These are phyloP conservation scores for Balansia obtecta DNA, from an alignment of 2,329 filamentous ascomycete species.

Conservation along the genomic window DNA sequence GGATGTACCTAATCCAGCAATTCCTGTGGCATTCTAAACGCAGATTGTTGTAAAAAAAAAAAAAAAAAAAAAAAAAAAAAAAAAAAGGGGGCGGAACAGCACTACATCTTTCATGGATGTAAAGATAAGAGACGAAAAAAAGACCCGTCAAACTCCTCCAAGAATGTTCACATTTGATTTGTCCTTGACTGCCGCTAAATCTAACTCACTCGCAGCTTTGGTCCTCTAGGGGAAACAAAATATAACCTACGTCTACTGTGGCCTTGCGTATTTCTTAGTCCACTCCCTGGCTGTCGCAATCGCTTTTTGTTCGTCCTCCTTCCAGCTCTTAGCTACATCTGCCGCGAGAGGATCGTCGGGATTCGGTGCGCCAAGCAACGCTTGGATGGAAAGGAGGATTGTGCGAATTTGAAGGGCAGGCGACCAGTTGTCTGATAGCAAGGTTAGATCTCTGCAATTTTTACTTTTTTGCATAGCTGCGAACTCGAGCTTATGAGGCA, in stretches of 20 bases:
- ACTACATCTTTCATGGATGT: neutral
- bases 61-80: no score
- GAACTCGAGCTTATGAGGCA: neutral
- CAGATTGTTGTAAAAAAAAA: neutral
- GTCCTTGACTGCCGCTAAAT: constrained; percentile 6
- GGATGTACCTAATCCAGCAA: constrained; percentile 5
- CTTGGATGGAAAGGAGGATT: constrained; percentile 97
- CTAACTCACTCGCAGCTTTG: constrained; percentile 2
- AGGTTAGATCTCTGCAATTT: constrained; percentile 1
- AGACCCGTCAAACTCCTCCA: constrained; percentile 12
- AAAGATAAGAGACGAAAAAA: neutral
- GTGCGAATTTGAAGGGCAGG: constrained; percentile 95
- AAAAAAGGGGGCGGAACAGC: neutral
- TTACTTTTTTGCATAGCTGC: neutral
- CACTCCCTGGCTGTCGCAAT: constrained; percentile 88
- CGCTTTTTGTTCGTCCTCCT: constrained; percentile 85
- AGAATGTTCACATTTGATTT: constrained; percentile 11
- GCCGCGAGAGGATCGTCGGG: constrained; percentile 97
- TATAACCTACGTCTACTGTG: constrained; percentile 14
- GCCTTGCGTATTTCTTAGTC: constrained; percentile 70
- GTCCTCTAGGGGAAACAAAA: neutral
- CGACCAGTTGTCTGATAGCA: constrained; percentile 80
- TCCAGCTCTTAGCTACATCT: constrained; percentile 96
- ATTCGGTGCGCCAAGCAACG: constrained; percentile 88
- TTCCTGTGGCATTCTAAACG: neutral